phyloP scores from a whole-genome alignment of 352 stramenopile genomes.

The Phytopythium delawarense region DNA sequence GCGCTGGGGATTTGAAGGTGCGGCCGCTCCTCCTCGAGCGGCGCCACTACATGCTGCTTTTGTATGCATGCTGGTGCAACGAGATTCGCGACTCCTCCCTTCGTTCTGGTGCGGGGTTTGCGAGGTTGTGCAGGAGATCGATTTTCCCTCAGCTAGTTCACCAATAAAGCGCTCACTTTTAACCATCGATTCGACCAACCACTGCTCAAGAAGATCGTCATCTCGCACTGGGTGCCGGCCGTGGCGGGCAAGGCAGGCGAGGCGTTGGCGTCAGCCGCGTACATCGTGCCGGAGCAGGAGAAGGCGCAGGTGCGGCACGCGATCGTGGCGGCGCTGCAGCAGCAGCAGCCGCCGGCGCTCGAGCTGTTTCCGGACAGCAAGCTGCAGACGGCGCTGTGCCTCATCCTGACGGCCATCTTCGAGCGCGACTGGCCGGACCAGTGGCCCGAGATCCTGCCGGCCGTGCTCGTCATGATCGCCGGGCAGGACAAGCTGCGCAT shows the following conservation, averaged over 20 bases:
- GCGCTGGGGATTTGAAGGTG: too few relatives aligned
- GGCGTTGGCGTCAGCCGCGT: slow-evolving; percentile 17
- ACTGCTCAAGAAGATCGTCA: slow-evolving; percentile 77
- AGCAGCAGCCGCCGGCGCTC: slow-evolving; percentile 33
- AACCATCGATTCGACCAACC: too few relatives aligned
- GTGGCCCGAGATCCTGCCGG: slow-evolving; percentile 70
- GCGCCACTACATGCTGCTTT: too few relatives aligned
- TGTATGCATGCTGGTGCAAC: too few relatives aligned
- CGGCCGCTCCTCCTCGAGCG: too few relatives aligned
- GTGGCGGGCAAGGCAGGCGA: slow-evolving; percentile 24
- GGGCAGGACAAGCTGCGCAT: slow-evolving; percentile 50
- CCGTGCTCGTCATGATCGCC: slow-evolving; percentile 54
- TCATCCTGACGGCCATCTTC: slow-evolving; percentile 75
- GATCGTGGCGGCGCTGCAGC: slow-evolving; percentile 54
- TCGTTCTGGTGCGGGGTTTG: too few relatives aligned
- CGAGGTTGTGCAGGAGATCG: too few relatives aligned
- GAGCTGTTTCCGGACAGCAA: slow-evolving; percentile 62
- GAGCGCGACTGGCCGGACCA: slow-evolving; percentile 83
- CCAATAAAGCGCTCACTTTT: too few relatives aligned
- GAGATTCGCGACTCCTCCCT: too few relatives aligned
- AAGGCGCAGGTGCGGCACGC: slow-evolving; percentile 60
- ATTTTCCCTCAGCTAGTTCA: too few relatives aligned
- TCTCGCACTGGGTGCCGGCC: slow-evolving; percentile 46
- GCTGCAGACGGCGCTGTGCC: slow-evolving; percentile 73
- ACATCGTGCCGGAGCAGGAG: slow-evolving; percentile 59